These are phyloP conservation scores for Smallanthus sonchifolius DNA, from an alignment of 129 eudicot species.

Conservation along the genomic window DNA sequence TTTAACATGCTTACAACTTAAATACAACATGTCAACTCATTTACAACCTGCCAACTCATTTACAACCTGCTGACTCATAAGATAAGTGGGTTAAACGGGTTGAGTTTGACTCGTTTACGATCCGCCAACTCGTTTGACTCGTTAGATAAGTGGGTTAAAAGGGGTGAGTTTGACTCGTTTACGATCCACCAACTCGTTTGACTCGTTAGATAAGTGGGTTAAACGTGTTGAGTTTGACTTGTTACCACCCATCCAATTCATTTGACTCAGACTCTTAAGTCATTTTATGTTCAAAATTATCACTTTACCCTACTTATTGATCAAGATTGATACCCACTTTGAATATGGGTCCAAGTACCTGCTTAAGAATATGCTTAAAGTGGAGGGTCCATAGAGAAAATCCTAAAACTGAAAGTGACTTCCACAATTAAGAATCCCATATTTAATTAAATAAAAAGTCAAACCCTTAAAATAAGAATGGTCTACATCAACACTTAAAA, in stretches of 20 bases:
- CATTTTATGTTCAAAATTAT: not conserved
- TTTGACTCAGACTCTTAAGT: not conserved
- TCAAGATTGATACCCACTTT: conserved; percentile 6
- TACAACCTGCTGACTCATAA: too few relatives aligned
- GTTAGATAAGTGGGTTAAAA: not conserved
- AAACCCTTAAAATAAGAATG: conserved; percentile 17
- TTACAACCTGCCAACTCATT: not conserved
- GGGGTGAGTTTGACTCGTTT: not conserved
- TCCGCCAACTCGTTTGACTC: not conserved
- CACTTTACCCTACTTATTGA: not conserved
- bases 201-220: not conserved
- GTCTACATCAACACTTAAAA: conserved; percentile 26
- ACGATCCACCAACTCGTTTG: not conserved
- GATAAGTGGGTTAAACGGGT: too few relatives aligned
- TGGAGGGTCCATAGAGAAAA: conserved; percentile 28
- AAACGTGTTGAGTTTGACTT: not conserved
- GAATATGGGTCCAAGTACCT: conserved; percentile 20
- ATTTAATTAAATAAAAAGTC: conserved; percentile 23
- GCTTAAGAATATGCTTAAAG: conserved; percentile 31
- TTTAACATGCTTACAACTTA: not conserved
- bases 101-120: too few relatives aligned
- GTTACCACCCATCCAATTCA: not conserved
- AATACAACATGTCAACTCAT: not conserved
- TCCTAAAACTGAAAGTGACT: conserved; percentile 30
- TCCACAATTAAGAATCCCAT: conserved; percentile 23